Conservation (phyloP, 1,139 yeast species). For the Debaryomyces udenii region DNA sequence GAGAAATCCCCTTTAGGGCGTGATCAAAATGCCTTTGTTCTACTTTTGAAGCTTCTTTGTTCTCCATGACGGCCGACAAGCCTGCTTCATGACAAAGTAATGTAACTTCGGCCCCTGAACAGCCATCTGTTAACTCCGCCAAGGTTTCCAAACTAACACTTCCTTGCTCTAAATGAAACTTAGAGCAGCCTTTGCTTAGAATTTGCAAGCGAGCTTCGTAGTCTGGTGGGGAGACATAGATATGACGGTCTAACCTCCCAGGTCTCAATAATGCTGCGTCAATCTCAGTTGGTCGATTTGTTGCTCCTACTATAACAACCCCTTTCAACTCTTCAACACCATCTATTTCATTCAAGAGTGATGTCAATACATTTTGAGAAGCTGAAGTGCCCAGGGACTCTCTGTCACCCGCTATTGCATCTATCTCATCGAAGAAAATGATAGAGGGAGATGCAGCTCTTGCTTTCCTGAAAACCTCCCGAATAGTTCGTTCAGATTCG, state of each 20-base stretch:
- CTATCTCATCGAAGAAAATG: slow-evolving; percentile 92
- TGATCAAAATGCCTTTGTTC: slow-evolving; percentile 65
- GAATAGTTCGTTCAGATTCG: slow-evolving; percentile 84
- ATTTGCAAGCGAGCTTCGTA: slow-evolving; percentile 76
- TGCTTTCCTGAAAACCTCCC: slow-evolving; percentile 90
- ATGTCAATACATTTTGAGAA: slow-evolving; percentile 82
- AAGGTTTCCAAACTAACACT: slow-evolving; percentile 48
- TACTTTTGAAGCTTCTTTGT: slow-evolving; percentile 57
- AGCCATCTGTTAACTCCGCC: slow-evolving; percentile 79
- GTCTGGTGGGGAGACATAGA: slow-evolving; percentile 93
- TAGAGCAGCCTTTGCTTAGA: slow-evolving; percentile 63
- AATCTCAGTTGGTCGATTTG: slow-evolving; percentile 90
- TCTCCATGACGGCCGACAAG: slow-evolving; percentile 83
- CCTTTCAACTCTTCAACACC: slow-evolving; percentile 95
- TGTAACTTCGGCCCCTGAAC: slow-evolving; percentile 96
- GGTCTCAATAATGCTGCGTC: slow-evolving; percentile 93
- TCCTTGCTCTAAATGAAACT: slow-evolving; percentile 51
- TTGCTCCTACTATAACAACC: slow-evolving; percentile 92
- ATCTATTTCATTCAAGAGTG: slow-evolving; percentile 89
- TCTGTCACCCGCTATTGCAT: slow-evolving; percentile 82
- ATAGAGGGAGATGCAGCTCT: slow-evolving; percentile 92
- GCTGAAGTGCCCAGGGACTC: slow-evolving; percentile 65
- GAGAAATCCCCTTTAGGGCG: slow-evolving; percentile 68
- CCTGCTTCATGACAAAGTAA: slow-evolving; percentile 95
- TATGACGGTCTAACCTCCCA: slow-evolving; percentile 89